These are phyloP conservation scores for Amanita pallidorosea DNA, from an alignment of 768 basidiomycete species.

Conservation along the genomic window DNA sequence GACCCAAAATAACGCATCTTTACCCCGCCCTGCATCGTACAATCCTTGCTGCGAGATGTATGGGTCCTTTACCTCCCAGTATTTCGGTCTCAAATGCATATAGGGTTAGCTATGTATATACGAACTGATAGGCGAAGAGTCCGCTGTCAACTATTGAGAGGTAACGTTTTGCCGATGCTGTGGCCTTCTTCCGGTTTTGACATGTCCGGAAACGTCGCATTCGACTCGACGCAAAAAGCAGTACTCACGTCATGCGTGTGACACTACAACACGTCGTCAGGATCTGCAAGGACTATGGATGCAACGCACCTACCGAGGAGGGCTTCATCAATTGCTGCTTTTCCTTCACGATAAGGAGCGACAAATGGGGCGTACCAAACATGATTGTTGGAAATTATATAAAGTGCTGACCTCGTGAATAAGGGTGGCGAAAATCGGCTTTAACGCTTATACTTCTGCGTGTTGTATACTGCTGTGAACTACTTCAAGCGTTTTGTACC, in stretches of 20 bases:
- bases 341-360: constrained; percentile 80
- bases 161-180: constrained; percentile 22
- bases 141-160: constrained; percentile 97
- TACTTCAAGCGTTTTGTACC: neutral
- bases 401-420: constrained; percentile 31
- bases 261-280: constrained; percentile 44
- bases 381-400: constrained; percentile 91
- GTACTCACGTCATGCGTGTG: constrained; percentile 88
- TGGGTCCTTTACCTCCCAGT: neutral
- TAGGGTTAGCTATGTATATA: constrained; percentile 92
- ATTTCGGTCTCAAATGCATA: neutral
- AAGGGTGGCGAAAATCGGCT: neutral
- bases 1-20: no score
- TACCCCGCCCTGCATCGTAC: no score
- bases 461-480: neutral
- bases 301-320: constrained; percentile 42
- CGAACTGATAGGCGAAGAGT: constrained; percentile 96
- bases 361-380: constrained; percentile 79
- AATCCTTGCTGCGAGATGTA: constrained; percentile 87
- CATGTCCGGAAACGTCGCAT: constrained; percentile 67
- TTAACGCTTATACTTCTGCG: neutral
- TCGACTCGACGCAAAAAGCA: constrained; percentile 86
- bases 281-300: constrained; percentile 18
- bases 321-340: constrained; percentile 81
- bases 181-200: neutral